phyloP scores from a whole-genome alignment of 2,329 filamentous ascomycete genomes.

The Penicillium sclerotigenum region DNA sequence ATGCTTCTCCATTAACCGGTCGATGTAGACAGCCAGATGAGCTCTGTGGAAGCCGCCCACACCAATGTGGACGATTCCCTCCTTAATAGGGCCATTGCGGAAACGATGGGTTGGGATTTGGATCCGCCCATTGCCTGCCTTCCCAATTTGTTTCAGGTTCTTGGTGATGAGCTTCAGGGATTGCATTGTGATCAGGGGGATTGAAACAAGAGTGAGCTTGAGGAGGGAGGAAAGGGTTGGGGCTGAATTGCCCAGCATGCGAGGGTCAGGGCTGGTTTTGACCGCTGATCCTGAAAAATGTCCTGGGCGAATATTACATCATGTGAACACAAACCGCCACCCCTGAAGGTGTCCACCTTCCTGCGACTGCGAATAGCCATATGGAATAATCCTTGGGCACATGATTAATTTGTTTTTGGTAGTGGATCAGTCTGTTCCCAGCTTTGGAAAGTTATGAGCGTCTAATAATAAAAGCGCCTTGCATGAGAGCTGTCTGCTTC shows the following conservation, averaged over 20 bases:
- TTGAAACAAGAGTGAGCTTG: constrained; percentile 10
- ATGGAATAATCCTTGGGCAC: background rate
- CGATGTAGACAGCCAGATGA: constrained; percentile 53
- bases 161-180: constrained; percentile 42
- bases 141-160: constrained; percentile 40
- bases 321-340: constrained; percentile 6
- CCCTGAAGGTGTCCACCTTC: background rate
- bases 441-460: background rate
- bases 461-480: background rate
- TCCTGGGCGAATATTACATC: constrained; percentile 12
- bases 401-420: background rate
- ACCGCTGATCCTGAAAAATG: constrained; percentile 8
- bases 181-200: constrained; percentile 25
- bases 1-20: constrained; percentile 50
- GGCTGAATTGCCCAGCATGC: background rate
- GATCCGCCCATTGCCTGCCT: constrained; percentile 24
- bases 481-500: constrained; percentile 1
- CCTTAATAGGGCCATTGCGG: constrained; percentile 47
- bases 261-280: constrained; percentile 21
- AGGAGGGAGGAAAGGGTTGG: background rate
- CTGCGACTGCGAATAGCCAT: background rate
- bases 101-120: constrained; percentile 44
- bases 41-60: constrained; percentile 56
- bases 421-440: background rate
- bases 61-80: constrained; percentile 55